Conservation (phyloP, 805 yeast species). For the Candida taoyuanica region DNA sequence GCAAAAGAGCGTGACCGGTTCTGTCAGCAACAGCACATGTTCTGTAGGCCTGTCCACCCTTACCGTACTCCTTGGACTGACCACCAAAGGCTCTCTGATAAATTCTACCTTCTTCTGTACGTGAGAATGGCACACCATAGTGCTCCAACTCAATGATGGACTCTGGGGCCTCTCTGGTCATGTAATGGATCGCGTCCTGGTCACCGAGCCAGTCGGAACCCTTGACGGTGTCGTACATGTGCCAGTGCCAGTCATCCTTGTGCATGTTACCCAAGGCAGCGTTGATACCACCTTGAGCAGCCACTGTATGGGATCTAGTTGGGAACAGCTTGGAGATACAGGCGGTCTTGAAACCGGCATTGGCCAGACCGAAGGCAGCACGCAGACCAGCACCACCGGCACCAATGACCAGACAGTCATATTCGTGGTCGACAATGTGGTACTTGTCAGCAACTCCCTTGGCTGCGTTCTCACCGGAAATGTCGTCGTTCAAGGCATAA, state of each 20-base stretch:
- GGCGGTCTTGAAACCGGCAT: constrained; percentile 96
- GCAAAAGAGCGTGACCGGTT: constrained; percentile 96
- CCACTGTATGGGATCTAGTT: constrained; percentile 97
- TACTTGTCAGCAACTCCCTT: constrained; percentile 61
- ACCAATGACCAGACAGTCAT: constrained; percentile 96
- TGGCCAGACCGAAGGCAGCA: constrained; percentile 97
- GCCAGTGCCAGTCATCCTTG: constrained; percentile 99
- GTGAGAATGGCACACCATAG: constrained; percentile 96
- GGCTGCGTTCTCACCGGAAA: constrained; percentile 49
- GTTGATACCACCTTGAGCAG: constrained; percentile 99
- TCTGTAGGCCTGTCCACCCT: constrained; percentile 99
- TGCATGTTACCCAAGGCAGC: constrained; percentile 99
- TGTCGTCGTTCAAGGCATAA: constrained; percentile 34
- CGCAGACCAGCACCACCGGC: constrained; percentile 99
- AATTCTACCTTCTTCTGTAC: constrained; percentile 94
- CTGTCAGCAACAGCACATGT: constrained; percentile 99
- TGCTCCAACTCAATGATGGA: constrained; percentile 96
- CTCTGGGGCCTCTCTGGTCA: constrained; percentile 97
- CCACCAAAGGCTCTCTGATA: constrained; percentile 99
- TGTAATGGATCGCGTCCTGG: constrained; percentile 98
- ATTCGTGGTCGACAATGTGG: constrained; percentile 94
- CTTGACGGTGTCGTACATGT: constrained; percentile 98
- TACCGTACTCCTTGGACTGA: constrained; percentile 90
- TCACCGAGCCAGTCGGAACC: constrained; percentile 99
- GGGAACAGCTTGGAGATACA: constrained; percentile 97